A percentile compares a stretch with the other conserved stretches of the same genome.
These are phyloP conservation scores for Xanthoceras sorbifolium DNA, from an alignment of 345 rosid species.

Conservation along the genomic window DNA sequence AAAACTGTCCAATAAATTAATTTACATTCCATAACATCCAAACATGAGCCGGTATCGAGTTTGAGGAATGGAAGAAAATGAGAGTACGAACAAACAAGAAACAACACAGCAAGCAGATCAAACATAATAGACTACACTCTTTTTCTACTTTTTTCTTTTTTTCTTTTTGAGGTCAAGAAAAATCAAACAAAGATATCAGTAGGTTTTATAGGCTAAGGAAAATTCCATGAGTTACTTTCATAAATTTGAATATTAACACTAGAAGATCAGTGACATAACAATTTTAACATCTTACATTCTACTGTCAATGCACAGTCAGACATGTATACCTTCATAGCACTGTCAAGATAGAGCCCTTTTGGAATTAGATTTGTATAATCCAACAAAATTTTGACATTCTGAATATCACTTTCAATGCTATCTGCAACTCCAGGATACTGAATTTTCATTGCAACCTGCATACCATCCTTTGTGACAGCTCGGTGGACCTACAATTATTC, in stretches of 20 bases:
- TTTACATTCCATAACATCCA: not conserved
- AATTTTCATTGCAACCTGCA: conserved; percentile 88
- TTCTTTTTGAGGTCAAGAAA: not conserved
- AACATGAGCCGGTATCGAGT: not conserved
- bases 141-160: not conserved
- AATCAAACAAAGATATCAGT: not conserved
- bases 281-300: not conserved
- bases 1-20: not conserved
- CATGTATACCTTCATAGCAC: conserved; percentile 80
- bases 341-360: conserved; percentile 85
- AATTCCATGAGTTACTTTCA: not conserved
- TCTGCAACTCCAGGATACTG: conserved; percentile 99
- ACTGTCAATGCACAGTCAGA: not conserved
- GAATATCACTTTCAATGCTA: conserved; percentile 94
- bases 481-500: conserved; percentile 69
- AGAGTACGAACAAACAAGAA: not conserved
- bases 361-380: conserved; percentile 90
- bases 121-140: not conserved
- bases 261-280: not conserved
- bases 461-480: conserved; percentile 78
- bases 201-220: not conserved
- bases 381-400: conserved; percentile 82
- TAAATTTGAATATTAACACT: not conserved
- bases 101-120: too few relatives aligned
- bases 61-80: not conserved